Evolutionary conservation across 2,329 filamentous ascomycete species (phyloP), one percentile per base, ranked within the genome.

Genomic region (Xylariaceae sp.): DNA sequence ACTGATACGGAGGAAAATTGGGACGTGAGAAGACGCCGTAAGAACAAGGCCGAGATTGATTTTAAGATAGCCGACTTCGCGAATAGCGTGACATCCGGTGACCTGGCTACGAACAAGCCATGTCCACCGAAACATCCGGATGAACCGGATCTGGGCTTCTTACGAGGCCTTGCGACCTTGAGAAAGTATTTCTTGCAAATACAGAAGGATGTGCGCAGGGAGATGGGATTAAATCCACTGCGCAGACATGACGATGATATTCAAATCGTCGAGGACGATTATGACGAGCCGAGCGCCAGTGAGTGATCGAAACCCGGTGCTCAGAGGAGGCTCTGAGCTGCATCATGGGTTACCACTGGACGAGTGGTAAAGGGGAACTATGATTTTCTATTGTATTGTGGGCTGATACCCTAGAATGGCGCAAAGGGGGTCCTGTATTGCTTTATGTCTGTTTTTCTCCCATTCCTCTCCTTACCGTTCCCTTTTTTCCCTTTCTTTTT

Each of bases 61-160:
- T 87, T 99, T 76, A 97, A 97, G 75, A 95, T 99, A 73, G 93
- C 96, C 59, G 94, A 99, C 74, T 99, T 99, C 77, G 94, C 94
- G 64, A 99, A 99, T 73, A 97, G 93, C 70, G 87, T 97, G 42
- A 97, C 92, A 1, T 89, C 90, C 3, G 88, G 94, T 65, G 92
- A 96, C 69, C 75, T 86, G 9, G 79, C 84, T 60, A 75, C 77
- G 55, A 79, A 81, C 62, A 81, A 81, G 68, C 77, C 82, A 3
- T 97, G 93, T 67, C 94, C 94, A 11, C 94, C 94, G 3, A 82
- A 85, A 60, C 85, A 95, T 70, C 90, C 90, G 0, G 77, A 88
- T 42, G 87, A 90, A 61, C 87, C 96, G 5, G 94, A 99, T 67
- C 83, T 87, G 34, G 94, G 94, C 0, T 99, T 97, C 69, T 78